These are phyloP conservation scores for Neurospora discreta DNA, from an alignment of 495 filamentous ascomycete species.

Conservation along the genomic window DNA sequence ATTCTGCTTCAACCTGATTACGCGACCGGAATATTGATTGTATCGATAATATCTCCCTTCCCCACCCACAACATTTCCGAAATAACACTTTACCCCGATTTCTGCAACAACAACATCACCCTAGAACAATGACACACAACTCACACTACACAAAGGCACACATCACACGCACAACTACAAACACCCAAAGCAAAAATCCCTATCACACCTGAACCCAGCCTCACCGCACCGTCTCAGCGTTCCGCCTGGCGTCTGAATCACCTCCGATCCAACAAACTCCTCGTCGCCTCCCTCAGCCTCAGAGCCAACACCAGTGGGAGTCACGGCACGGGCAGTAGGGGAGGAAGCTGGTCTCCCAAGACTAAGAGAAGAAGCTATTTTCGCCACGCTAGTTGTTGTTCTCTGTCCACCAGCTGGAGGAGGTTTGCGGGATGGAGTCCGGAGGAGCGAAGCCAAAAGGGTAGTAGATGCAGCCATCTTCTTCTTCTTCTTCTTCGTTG, in stretches of 20 bases:
- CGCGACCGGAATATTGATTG: neutral
- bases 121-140: neutral
- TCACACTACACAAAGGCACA: neutral
- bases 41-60: neutral
- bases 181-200: conserved; percentile 33
- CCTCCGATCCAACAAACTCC: neutral
- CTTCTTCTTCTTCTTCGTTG: no score
- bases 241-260: conserved; percentile 24
- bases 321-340: neutral
- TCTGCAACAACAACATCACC: neutral
- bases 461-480: no score
- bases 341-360: neutral
- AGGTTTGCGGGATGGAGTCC: neutral
- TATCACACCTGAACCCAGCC: conserved; percentile 27
- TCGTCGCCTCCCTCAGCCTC: neutral
- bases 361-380: neutral
- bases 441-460: neutral
- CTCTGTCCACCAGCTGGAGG: neutral
- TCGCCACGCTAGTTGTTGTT: neutral
- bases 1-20: neutral
- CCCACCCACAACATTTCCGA: neutral
- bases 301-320: neutral
- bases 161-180: conserved; percentile 1
- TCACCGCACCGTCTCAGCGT: conserved; percentile 28
- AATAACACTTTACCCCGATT: neutral